Conservation (phyloP, 768 basidiomycete species). For the Collybia sordida region DNA sequence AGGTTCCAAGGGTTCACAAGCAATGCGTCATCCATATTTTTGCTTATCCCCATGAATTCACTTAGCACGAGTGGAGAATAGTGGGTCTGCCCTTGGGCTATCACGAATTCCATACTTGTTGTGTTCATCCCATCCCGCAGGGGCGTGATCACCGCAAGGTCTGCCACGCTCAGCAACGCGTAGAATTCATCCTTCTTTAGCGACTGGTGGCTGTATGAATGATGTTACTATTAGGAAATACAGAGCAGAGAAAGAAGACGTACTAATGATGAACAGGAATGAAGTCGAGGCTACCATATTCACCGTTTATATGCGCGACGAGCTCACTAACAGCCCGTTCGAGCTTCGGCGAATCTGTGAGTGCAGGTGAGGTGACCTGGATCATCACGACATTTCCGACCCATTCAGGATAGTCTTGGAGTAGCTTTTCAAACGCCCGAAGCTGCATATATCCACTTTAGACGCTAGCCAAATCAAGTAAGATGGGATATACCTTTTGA, state of each 20-base stretch:
- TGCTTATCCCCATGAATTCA: constrained; percentile 97
- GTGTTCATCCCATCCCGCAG: constrained; percentile 99
- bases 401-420: constrained; percentile 95
- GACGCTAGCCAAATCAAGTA: not conserved
- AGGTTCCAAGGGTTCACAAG: constrained; percentile 97
- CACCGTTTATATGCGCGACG: constrained; percentile 93
- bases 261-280: constrained; percentile 98
- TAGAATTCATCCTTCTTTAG: constrained; percentile 99
- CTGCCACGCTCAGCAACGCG: constrained; percentile 88
- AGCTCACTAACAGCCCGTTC: constrained; percentile 93
- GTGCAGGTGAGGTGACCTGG: constrained; percentile 91
- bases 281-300: constrained; percentile 92
- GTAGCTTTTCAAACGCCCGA: constrained; percentile 91
- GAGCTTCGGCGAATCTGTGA: constrained; percentile 90
- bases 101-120: constrained; percentile 96
- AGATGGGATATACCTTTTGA: constrained; percentile 66
- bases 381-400: constrained; percentile 84
- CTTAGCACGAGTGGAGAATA: constrained; percentile 87
- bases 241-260: constrained; percentile 29
- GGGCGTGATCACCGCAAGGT: constrained; percentile 93
- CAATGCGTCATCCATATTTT: constrained; percentile 86
- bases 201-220: constrained; percentile 80
- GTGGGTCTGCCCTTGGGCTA: constrained; percentile 85
- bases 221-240: not conserved
- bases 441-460: constrained; percentile 44